Evolutionary conservation across 2,329 filamentous ascomycete genomes (phyloP), one percentile per base, ranked within the genome.

Genomic region (Hansfordia pulvinata): DNA sequence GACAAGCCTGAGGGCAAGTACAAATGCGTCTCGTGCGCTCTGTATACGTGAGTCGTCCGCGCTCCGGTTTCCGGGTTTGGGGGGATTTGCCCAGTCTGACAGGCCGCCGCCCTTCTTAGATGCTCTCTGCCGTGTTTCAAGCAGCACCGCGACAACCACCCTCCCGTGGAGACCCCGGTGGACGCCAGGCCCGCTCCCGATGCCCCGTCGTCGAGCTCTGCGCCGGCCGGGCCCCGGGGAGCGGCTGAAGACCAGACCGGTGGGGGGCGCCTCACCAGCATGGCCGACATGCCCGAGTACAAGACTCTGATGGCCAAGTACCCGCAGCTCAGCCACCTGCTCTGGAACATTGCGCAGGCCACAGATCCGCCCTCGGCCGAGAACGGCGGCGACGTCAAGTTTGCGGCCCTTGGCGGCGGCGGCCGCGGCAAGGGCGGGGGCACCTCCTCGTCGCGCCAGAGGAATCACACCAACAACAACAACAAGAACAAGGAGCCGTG

Each of bases 121-220:
- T 76, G 71, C 42, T 76, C 69, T 1, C 57, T 76, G 20, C 43
- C 56, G 12, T 76, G 70, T 46, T 69, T 58, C 32, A 67, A 57
- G 36, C 38, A 50, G 24, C 66, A 71, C 42, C 59, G 58, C 20
- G 56, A 61, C 22, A 62, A 57, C 28, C 59, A 67, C 37, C 60
- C 61, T 4, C 48, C 53, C 15, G 28, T 27, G 10, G 25, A 26
- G 10, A 20, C 27, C 17, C n/a, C 16, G 11, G 4, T 15, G 13
- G 17, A 12, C 14, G 12, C 25, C 5, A 10, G 10, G 2, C 11
- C 25, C 4, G 13, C 10, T 8, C 9, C 11, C 3, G 10, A 17
- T 3, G 5, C 13, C 8, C 10, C 18, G 6, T 17, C 14, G 17
- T 19, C 4, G 6, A 17, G 20, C 10, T 10, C 23, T n/a, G n/a